Percentiles rank a stretch among this genome's conserved stretches.
These are phyloP conservation scores for Chlorella vulgaris DNA, from an alignment of 139 green algal genomes.

Conservation along the genomic window DNA sequence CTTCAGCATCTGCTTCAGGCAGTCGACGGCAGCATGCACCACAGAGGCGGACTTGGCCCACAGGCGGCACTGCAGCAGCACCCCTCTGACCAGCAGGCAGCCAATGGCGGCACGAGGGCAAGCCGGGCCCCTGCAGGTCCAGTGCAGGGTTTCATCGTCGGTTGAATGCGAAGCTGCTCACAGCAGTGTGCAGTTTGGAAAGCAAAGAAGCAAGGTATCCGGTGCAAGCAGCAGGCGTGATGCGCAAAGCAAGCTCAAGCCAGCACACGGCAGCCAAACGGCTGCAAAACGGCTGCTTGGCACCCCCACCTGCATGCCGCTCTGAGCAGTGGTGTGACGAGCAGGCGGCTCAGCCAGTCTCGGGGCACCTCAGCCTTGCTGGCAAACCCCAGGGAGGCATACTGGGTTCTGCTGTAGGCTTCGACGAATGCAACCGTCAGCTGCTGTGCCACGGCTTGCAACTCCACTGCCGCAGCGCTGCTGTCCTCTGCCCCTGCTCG, in stretches of 20 bases:
- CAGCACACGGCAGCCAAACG: neutral
- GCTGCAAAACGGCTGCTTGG: too few species aligned
- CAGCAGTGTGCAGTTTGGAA: too few species aligned
- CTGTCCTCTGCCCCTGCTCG: conserved; percentile 11
- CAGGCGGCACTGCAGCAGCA: conserved; percentile 5
- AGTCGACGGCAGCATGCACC: conserved; percentile 30
- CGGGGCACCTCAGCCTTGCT: conserved; percentile 20
- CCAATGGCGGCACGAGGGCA: neutral
- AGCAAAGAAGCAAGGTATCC: neutral
- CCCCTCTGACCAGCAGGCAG: conserved; percentile 23
- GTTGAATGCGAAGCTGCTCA: too few species aligned
- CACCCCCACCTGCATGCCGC: conserved; percentile 33
- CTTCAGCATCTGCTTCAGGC: conserved; percentile 28
- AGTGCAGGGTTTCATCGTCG: neutral
- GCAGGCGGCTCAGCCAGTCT: conserved; percentile 20
- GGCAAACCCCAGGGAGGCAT: conserved; percentile 10
- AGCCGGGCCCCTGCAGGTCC: conserved; percentile 4
- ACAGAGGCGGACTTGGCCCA: conserved; percentile 13
- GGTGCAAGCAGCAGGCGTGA: neutral
- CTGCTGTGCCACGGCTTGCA: conserved; percentile 11
- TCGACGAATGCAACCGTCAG: conserved; percentile 15
- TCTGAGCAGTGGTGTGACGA: conserved; percentile 18
- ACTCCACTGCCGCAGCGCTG: neutral
- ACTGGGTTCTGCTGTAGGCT: conserved; percentile 14
- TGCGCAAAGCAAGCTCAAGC: neutral